Percentiles rank a stretch among this genome's conserved stretches.
These are phyloP conservation scores for Geranium incanum DNA, from an alignment of 441 rosid species.

Conservation along the genomic window DNA sequence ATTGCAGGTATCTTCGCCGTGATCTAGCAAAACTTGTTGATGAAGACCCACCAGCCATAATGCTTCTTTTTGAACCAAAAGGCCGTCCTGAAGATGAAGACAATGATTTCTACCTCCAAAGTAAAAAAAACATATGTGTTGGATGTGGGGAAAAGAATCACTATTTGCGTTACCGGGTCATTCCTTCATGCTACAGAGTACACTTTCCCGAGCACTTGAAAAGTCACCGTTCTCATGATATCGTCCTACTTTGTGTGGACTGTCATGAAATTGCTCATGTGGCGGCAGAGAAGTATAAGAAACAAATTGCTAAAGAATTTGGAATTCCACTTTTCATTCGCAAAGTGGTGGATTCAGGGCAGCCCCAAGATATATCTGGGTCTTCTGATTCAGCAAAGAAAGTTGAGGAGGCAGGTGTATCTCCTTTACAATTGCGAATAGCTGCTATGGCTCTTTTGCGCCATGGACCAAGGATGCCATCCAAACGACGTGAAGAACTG, in stretches of 20 bases:
- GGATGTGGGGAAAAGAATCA: conserved; percentile 93
- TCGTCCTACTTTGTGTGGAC: conserved; percentile 89
- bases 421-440: conserved; percentile 75
- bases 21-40: conserved; percentile 77
- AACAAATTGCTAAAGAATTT: conserved; percentile 59
- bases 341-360: conserved; percentile 53
- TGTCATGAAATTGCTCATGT: conserved; percentile 95
- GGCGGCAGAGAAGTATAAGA: conserved; percentile 88
- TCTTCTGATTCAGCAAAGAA: conserved; percentile 33
- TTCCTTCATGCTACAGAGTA: conserved; percentile 93
- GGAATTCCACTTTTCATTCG: conserved; percentile 82
- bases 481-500: conserved; percentile 63
- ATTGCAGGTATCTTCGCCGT: conserved; percentile 62
- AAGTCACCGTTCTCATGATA: conserved; percentile 97
- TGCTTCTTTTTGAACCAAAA: conserved; percentile 89
- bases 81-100: conserved; percentile 97
- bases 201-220: conserved; percentile 97
- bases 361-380: conserved; percentile 29
- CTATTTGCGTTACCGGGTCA: conserved; percentile 80
- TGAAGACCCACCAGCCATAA: conserved; percentile 73
- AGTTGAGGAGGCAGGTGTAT: conserved; percentile 60
- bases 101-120: conserved; percentile 88
- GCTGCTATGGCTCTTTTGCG: conserved; percentile 97
- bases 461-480: conserved; percentile 80
- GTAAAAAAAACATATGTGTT: conserved; percentile 85